Conservation (phyloP, 108 stramenopile genomes). For the Nitzschia sp. region DNA sequence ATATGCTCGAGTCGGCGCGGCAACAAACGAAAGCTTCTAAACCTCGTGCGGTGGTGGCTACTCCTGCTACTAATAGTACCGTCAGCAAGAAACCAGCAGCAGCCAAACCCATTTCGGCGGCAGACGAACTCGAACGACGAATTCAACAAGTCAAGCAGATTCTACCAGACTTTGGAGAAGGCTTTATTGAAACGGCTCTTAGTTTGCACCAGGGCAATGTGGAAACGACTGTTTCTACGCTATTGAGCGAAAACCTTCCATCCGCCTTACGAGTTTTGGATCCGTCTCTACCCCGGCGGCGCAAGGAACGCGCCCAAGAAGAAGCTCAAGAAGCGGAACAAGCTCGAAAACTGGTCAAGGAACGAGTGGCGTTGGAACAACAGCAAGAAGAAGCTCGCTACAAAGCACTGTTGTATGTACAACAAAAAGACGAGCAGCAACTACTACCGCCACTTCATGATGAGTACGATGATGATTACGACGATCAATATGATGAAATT, state of each 20-base stretch:
- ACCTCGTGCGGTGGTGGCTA: neutral
- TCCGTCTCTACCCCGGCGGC: slow-evolving; percentile 40
- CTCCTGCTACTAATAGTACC: neutral
- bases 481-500: slow-evolving; percentile 85
- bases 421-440: slow-evolving; percentile 15
- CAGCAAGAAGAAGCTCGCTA: slow-evolving; percentile 53
- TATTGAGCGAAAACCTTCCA: slow-evolving; percentile 51
- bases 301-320: slow-evolving; percentile 34
- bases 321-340: slow-evolving; percentile 53
- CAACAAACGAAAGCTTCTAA: neutral
- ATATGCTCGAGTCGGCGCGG: slow-evolving; percentile 40
- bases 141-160: slow-evolving; percentile 53
- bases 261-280: slow-evolving; percentile 42
- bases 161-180: slow-evolving; percentile 77
- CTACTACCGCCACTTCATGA: slow-evolving; percentile 19
- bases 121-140: slow-evolving; percentile 40
- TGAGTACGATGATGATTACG: slow-evolving; percentile 87
- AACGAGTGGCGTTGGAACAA: slow-evolving; percentile 52
- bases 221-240: slow-evolving; percentile 55
- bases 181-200: slow-evolving; percentile 80
- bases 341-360: slow-evolving; percentile 57
- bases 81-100: neutral
- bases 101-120: neutral
- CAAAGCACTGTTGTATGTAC: slow-evolving; percentile 50
- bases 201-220: slow-evolving; percentile 67